phyloP scores from a whole-genome alignment of 2,329 filamentous ascomycete species.

The Alternaria tenuissima region DNA sequence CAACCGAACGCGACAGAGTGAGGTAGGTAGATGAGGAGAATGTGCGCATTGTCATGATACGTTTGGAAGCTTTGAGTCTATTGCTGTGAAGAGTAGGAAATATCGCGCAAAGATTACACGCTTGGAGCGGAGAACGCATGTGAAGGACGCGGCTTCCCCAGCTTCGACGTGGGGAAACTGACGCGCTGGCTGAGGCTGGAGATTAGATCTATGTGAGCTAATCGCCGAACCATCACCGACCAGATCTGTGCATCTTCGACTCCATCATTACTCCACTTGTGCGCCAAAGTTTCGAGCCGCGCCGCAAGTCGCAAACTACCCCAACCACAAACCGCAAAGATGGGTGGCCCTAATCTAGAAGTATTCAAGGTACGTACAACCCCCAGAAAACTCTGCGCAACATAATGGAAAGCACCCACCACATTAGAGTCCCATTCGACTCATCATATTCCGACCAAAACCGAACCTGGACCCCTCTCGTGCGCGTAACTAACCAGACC shows the following conservation, averaged over 20 bases:
- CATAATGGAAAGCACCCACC: neutral
- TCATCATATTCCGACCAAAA: neutral
- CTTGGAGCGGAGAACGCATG: neutral
- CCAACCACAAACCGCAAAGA: conserved; percentile 47
- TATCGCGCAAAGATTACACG: neutral
- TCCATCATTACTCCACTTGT: conserved; percentile 13
- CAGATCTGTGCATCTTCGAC: conserved; percentile 11
- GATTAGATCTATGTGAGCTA: conserved; percentile 8
- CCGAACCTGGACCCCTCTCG: neutral
- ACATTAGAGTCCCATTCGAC: conserved; percentile 5
- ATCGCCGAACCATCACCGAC: conserved; percentile 17
- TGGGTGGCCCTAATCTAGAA: conserved; percentile 90
- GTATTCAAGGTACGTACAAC: conserved; percentile 78
- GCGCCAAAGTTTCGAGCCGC: conserved; percentile 2
- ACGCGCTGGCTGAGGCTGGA: conserved; percentile 5
- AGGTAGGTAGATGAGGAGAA: neutral
- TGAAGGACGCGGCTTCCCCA: conserved; percentile 9
- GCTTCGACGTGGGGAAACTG: conserved; percentile 9
- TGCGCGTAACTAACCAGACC: neutral
- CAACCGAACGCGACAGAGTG: neutral
- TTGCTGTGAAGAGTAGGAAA: too few species aligned
- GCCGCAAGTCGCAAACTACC: neutral
- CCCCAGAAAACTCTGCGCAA: neutral
- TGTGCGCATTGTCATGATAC: too few species aligned
- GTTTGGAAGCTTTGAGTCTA: neutral